phyloP scores from a whole-genome alignment of 768 basidiomycete genomes.

The Mycena metata region DNA sequence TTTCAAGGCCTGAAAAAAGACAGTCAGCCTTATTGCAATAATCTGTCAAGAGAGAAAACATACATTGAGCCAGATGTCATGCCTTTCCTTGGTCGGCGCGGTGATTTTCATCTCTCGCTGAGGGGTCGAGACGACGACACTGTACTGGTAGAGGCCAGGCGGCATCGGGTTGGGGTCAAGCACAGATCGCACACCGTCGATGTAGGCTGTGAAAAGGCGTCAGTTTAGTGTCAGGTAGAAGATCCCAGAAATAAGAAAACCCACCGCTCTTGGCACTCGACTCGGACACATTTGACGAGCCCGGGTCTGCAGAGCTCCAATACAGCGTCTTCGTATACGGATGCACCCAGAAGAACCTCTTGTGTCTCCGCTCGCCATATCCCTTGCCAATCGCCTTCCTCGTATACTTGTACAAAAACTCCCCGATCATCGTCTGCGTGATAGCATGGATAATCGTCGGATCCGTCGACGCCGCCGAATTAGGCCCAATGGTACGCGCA shows the following conservation, averaged over 20 bases:
- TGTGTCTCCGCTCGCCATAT: constrained; percentile 90
- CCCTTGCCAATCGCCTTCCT: constrained; percentile 90
- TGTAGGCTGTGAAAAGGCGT: constrained; percentile 73
- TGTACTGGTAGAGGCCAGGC: constrained; percentile 92
- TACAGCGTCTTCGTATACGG: constrained; percentile 98
- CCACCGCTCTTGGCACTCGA: constrained; percentile 97
- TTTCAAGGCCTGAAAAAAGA: constrained; percentile 80
- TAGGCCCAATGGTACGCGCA: constrained; percentile 51
- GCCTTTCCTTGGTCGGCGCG: constrained; percentile 94
- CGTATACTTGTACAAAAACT: constrained; percentile 98
- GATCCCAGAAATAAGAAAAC: constrained; percentile 50
- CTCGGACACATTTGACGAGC: constrained; percentile 87
- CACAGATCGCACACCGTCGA: constrained; percentile 92
- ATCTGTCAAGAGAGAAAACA: constrained; percentile 42
- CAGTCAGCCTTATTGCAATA: constrained; percentile 22
- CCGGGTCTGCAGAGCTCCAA: constrained; percentile 97
- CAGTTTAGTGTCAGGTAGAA: constrained; percentile 30
- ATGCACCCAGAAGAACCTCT: constrained; percentile 99
- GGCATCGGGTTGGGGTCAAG: constrained; percentile 97
- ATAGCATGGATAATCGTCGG: constrained; percentile 94
- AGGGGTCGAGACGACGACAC: constrained; percentile 92
- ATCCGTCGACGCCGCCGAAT: constrained; percentile 73
- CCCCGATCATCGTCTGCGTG: constrained; percentile 99
- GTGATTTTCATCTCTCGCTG: constrained; percentile 99
- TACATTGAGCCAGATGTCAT: constrained; percentile 97